Percentiles rank a stretch among this genome's conserved stretches.
phyloP scores from a whole-genome alignment of 495 filamentous ascomycete species.

The Hypomontagnella monticulosa region DNA sequence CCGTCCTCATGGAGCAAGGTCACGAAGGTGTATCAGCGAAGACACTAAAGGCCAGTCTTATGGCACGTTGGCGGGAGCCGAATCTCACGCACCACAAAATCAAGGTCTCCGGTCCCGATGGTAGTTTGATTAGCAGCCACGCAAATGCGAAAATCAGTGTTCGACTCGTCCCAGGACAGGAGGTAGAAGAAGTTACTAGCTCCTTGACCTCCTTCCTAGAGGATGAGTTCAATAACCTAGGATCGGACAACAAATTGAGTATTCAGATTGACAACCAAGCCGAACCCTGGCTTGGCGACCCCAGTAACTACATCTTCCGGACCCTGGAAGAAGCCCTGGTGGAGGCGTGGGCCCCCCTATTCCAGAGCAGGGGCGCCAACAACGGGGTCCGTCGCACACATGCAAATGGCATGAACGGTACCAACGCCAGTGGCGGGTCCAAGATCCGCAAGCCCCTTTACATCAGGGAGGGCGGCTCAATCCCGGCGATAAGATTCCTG shows the following conservation, averaged over 20 bases:
- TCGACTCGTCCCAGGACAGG: conserved; percentile 92
- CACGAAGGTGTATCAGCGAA: conserved; percentile 73
- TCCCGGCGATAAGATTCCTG: conserved; percentile 90
- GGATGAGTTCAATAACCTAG: conserved; percentile 75
- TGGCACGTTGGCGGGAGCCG: conserved; percentile 95
- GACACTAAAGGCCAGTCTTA: conserved; percentile 77
- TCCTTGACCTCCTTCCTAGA: conserved; percentile 72
- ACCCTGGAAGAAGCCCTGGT: conserved; percentile 88
- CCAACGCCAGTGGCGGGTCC: conserved; percentile 5
- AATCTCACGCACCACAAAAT: conserved; percentile 93
- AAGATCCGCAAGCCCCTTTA: conserved; percentile 73
- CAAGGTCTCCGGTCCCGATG: conserved; percentile 86
- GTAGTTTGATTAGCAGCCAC: conserved; percentile 85
- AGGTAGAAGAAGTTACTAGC: conserved; percentile 75
- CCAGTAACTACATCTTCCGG: conserved; percentile 87
- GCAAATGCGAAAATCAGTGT: conserved; percentile 88
- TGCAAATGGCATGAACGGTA: conserved; percentile 3
- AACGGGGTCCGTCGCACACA: conserved; percentile 3
- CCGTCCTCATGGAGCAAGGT: conserved; percentile 73
- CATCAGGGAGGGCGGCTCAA: conserved; percentile 94
- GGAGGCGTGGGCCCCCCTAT: conserved; percentile 74
- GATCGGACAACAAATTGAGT: conserved; percentile 80
- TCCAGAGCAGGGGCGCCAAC: conserved; percentile 20
- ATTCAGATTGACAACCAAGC: conserved; percentile 90
- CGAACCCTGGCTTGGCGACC: conserved; percentile 95